Conservation (phyloP, 768 basidiomycete species). For the Xanthoconium stramineum region DNA sequence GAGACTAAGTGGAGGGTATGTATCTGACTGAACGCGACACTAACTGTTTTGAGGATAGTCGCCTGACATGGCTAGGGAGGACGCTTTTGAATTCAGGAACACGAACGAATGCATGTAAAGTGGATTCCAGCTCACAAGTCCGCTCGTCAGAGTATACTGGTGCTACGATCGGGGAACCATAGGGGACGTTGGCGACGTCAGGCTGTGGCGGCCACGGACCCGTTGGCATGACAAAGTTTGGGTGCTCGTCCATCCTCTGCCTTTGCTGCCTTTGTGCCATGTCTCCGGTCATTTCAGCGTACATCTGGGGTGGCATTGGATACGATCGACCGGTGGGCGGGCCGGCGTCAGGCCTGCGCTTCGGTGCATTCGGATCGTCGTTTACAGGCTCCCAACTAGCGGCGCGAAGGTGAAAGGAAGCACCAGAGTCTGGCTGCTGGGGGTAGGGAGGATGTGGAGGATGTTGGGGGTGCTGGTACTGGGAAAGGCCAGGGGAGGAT, state of each 20-base stretch:
- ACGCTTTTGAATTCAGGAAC: slow-evolving; percentile 17
- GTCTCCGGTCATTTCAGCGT: slow-evolving; percentile 34
- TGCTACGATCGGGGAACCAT: slow-evolving; percentile 41
- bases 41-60: slow-evolving; percentile 43
- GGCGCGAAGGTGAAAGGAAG: slow-evolving; percentile 55
- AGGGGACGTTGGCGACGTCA: slow-evolving; percentile 35
- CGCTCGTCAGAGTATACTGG: slow-evolving; percentile 59
- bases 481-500: slow-evolving; percentile 21
- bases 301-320: slow-evolving; percentile 32
- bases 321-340: slow-evolving; percentile 33
- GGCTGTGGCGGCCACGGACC: slow-evolving; percentile 34
- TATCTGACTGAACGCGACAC: slow-evolving; percentile 26
- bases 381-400: slow-evolving; percentile 53
- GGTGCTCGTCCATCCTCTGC: slow-evolving; percentile 32
- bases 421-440: slow-evolving; percentile 26
- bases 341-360: slow-evolving; percentile 35
- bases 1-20: slow-evolving; percentile 16
- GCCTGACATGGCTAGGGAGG: slow-evolving; percentile 38
- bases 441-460: slow-evolving; percentile 27
- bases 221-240: slow-evolving; percentile 27
- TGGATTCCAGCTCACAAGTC: slow-evolving; percentile 40
- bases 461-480: slow-evolving; percentile 29
- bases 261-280: slow-evolving; percentile 27
- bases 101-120: slow-evolving; percentile 7
- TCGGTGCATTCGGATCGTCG: slow-evolving; percentile 35